Conservation (phyloP, 1,139 yeast species). For the Candida smagusa region DNA sequence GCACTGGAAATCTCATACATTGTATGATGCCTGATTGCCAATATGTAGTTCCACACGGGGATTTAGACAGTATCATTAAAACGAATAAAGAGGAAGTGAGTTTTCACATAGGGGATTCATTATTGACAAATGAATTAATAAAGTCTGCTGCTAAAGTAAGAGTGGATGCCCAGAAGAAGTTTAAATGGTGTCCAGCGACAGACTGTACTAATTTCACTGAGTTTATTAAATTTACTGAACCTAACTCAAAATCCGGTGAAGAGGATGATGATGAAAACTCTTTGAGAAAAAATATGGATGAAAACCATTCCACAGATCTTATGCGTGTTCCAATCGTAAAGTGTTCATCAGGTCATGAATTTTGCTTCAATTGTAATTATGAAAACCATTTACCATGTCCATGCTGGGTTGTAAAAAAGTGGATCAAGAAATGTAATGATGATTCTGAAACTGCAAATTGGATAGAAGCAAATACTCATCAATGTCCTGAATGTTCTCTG, state of each 20-base stretch:
- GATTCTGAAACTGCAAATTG: conserved; percentile 89
- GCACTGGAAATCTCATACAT: conserved; percentile 54
- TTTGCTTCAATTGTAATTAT: conserved; percentile 74
- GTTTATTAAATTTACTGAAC: conserved; percentile 19
- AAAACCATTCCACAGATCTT: conserved; percentile 11
- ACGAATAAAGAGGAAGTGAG: conserved; percentile 5
- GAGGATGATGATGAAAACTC: conserved; percentile 25
- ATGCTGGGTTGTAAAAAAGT: conserved; percentile 62
- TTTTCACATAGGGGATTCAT: conserved; percentile 8
- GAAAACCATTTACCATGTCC: conserved; percentile 86
- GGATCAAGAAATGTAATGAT: conserved; percentile 81
- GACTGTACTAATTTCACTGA: conserved; percentile 70
- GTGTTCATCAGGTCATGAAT: conserved; percentile 66
- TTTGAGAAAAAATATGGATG: conserved; percentile 9
- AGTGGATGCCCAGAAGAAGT: conserved; percentile 47
- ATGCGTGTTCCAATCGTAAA: conserved; percentile 40
- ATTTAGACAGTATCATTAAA: conserved; percentile 20
- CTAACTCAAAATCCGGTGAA: conserved; percentile 15
- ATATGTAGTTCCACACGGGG: conserved; percentile 32
- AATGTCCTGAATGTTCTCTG: conserved; percentile 67
- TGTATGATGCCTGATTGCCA: conserved; percentile 57
- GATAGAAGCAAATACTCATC: conserved; percentile 85
- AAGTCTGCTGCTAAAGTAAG: conserved; percentile 41
- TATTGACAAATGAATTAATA: conserved; percentile 15
- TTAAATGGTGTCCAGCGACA: conserved; percentile 84